Conservation (phyloP, 805 yeast genomes). For the Brettanomyces naardenensis region DNA sequence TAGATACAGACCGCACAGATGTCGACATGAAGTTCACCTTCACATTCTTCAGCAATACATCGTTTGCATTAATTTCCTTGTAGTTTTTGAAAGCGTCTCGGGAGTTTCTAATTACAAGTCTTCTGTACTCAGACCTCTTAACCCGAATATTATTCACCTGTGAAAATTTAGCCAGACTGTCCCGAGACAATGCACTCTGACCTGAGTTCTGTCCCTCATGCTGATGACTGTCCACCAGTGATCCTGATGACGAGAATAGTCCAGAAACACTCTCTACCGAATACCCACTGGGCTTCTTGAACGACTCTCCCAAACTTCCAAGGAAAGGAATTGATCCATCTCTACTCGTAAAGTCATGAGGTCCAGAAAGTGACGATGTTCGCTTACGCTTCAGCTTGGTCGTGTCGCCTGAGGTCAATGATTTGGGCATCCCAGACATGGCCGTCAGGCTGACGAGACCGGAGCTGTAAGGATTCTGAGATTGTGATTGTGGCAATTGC, state of each 20-base stretch:
- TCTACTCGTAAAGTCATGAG: background rate
- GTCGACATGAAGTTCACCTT: background rate
- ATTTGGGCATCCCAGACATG: slow-evolving; percentile 22
- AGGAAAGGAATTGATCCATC: slow-evolving; percentile 4
- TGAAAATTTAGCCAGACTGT: background rate
- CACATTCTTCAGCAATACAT: slow-evolving; percentile 14
- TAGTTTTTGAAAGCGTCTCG: slow-evolving; percentile 19
- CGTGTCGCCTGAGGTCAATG: slow-evolving; percentile 5
- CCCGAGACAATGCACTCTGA: background rate
- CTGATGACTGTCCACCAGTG: background rate
- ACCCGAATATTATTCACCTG: slow-evolving; percentile 7
- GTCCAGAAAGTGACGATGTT: slow-evolving; percentile 11
- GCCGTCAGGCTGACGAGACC: slow-evolving; percentile 10
- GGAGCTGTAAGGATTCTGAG: slow-evolving; percentile 21
- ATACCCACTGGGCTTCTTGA: slow-evolving; percentile 14
- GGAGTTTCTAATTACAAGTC: slow-evolving; percentile 18
- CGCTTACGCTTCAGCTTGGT: slow-evolving; percentile 17
- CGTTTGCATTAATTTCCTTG: slow-evolving; percentile 25
- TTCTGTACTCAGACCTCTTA: slow-evolving; percentile 19
- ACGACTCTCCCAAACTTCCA: slow-evolving; percentile 12
- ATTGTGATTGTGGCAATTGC: background rate
- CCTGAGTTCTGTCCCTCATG: background rate
- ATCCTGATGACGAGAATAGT: slow-evolving; percentile 19
- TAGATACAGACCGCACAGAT: background rate
- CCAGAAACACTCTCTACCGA: slow-evolving; percentile 23